These are phyloP conservation scores for Trichoderma oligosporum DNA, from an alignment of 2,329 filamentous ascomycete genomes.

Conservation along the genomic window DNA sequence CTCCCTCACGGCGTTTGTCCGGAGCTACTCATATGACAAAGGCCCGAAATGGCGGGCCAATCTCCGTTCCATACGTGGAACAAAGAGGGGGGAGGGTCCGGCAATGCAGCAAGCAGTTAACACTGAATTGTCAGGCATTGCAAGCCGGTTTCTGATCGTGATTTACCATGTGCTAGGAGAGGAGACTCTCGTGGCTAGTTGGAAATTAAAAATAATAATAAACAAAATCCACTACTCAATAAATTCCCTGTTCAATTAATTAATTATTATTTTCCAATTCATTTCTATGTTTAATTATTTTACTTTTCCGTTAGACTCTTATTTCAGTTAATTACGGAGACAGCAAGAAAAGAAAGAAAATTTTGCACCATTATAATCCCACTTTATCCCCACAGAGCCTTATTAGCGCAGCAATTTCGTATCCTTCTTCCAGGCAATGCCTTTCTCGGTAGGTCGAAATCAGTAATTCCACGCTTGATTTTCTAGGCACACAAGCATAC, in stretches of 20 bases:
- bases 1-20: constrained; percentile 12
- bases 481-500: neutral
- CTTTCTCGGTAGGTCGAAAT: neutral
- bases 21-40: constrained; percentile 13
- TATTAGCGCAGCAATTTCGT: constrained; percentile 8
- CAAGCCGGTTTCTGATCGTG: neutral
- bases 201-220: neutral
- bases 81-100: constrained; percentile 1
- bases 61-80: constrained; percentile 16
- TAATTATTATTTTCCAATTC: neutral
- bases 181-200: neutral
- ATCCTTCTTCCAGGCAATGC: neutral
- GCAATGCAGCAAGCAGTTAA: too few species aligned
- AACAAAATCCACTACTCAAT: neutral
- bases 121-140: too few species aligned
- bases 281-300: neutral
- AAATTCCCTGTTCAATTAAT: neutral
- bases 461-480: neutral
- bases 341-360: neutral
- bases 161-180: constrained; percentile 6
- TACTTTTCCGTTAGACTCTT: neutral
- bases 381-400: constrained; percentile 1
- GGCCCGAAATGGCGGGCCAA: constrained; percentile 15
- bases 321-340: neutral
- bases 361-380: neutral